Conservation (phyloP, 2,329 filamentous ascomycete genomes). For the Diaporthe vaccinii region DNA sequence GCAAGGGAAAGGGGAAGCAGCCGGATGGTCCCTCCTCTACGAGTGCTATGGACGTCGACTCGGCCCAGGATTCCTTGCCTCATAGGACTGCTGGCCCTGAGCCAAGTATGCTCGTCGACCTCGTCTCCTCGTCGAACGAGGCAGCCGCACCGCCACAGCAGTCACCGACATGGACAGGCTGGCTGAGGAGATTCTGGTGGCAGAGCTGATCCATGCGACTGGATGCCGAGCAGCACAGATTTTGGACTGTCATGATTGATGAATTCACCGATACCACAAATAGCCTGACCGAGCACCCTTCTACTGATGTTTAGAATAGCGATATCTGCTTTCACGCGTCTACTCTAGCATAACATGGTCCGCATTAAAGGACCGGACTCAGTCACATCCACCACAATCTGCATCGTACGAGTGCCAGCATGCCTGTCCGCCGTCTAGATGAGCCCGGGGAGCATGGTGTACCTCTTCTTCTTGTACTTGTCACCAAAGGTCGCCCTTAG, state of each 20-base stretch:
- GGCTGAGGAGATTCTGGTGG: constrained; percentile 43
- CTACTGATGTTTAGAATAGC: constrained; percentile 10
- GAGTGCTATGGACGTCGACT: constrained; percentile 39
- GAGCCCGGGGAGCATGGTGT: constrained; percentile 83
- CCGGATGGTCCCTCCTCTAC: not conserved
- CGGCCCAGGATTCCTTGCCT: constrained; percentile 9
- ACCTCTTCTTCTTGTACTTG: constrained; percentile 96
- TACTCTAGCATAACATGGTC: constrained; percentile 9
- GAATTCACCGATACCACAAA: constrained; percentile 45
- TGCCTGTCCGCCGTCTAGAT: constrained; percentile 61
- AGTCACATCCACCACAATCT: not conserved
- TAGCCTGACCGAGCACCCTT: not conserved
- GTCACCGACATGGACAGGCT: constrained; percentile 7
- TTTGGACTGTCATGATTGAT: constrained; percentile 39
- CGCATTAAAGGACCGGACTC: not conserved
- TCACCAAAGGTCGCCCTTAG: constrained; percentile 93
- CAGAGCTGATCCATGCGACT: constrained; percentile 59
- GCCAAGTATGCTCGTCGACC: constrained; percentile 17
- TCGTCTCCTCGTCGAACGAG: constrained; percentile 3
- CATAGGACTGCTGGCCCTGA: constrained; percentile 3
- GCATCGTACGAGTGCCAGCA: not conserved
- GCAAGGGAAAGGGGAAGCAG: constrained; percentile 41
- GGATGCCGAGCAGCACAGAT: constrained; percentile 55
- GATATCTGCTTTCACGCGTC: constrained; percentile 10
- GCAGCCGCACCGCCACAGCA: constrained; percentile 13